These are phyloP conservation scores for Pseudoscleropodium purum DNA, from an alignment of 225 moss, liverwort and hornwort species.

Conservation along the genomic window DNA sequence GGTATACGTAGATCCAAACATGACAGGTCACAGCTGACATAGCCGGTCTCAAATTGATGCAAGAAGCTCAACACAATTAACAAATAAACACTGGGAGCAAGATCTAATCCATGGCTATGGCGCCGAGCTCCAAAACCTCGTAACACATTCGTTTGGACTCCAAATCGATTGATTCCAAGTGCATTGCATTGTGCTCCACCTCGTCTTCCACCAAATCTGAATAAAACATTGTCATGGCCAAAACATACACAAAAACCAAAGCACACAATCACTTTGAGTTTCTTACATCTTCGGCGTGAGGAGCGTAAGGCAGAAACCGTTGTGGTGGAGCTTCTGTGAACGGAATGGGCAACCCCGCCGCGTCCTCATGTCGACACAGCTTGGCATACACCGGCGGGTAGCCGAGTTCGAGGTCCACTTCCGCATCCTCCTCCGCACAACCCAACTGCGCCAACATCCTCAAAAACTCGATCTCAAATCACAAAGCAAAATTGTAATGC, in stretches of 20 bases:
- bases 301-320: conserved; percentile 49
- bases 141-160: background rate
- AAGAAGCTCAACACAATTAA: background rate
- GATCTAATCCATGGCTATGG: background rate
- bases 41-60: background rate
- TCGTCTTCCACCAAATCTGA: background rate
- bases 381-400: conserved; percentile 48
- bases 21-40: background rate
- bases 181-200: background rate
- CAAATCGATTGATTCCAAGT: background rate
- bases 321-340: conserved; percentile 53
- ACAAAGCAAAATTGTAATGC: too few species aligned
- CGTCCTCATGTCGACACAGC: conserved; percentile 39
- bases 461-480: background rate
- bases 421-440: conserved; percentile 38
- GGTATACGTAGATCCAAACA: background rate
- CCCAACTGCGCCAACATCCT: conserved; percentile 31
- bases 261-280: background rate
- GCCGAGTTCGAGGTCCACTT: conserved; percentile 46
- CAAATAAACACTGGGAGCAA: too few species aligned
- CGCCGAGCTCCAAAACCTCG: background rate
- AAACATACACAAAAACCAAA: background rate
- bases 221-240: background rate
- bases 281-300: conserved; percentile 44
- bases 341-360: conserved; percentile 41